phyloP scores from a whole-genome alignment of 2,329 filamentous ascomycete species.

The Aotearoamyces nothofagi region DNA sequence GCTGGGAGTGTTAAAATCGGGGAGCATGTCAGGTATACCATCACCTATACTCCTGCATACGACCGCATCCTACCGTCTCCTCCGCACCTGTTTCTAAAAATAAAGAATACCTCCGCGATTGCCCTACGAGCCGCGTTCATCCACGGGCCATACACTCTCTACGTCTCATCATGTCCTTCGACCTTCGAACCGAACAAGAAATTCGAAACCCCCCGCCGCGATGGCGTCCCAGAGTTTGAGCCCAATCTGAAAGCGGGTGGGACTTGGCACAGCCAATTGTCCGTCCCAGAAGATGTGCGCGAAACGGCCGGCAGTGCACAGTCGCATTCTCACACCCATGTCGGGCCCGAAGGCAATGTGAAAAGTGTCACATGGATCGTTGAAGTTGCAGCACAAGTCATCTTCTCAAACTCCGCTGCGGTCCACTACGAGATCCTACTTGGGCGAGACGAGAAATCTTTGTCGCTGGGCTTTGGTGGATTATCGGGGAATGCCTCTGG shows the following conservation, averaged over 20 bases:
- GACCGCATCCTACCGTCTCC: constrained; percentile 87
- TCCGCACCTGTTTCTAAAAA: constrained; percentile 63
- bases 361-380: constrained; percentile 71
- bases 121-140: constrained; percentile 89
- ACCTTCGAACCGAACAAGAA: constrained; percentile 73
- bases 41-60: constrained; percentile 80
- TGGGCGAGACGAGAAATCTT: constrained; percentile 70
- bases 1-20: constrained; percentile 84
- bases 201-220: constrained; percentile 49
- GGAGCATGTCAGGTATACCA: constrained; percentile 79
- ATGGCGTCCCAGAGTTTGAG: constrained; percentile 82
- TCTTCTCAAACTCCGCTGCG: constrained; percentile 79
- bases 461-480: constrained; percentile 46
- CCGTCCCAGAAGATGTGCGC: constrained; percentile 65
- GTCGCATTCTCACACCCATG: constrained; percentile 26
- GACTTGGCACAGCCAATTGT: constrained; percentile 65
- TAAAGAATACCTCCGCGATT: constrained; percentile 85
- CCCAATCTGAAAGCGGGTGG: constrained; percentile 93
- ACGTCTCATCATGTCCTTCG: constrained; percentile 71
- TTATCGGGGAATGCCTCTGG: constrained; percentile 23
- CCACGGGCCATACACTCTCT: constrained; percentile 86
- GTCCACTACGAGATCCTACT: constrained; percentile 82
- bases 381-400: constrained; percentile 81
- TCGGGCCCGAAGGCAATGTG: constrained; percentile 29
- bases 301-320: constrained; percentile 37